A percentile compares a stretch with the other conserved stretches of the same genome.
phyloP scores from a whole-genome alignment of 2,329 filamentous ascomycete genomes.

The Fusarium papillatum region DNA sequence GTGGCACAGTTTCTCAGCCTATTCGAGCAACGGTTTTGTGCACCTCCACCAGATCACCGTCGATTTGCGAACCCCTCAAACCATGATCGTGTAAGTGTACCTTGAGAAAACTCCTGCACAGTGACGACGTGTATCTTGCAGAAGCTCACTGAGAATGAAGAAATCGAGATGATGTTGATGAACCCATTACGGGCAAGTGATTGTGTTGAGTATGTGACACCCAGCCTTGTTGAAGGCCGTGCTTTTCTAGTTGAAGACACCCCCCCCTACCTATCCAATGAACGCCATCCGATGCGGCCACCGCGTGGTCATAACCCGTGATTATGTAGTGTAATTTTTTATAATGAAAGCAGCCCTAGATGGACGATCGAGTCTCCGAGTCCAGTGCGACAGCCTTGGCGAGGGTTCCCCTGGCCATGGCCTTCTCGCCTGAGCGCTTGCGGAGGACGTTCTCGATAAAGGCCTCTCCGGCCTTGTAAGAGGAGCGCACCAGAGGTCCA shows the following conservation, averaged over 20 bases:
- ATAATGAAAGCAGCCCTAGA: conserved; percentile 31
- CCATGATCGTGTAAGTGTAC: conserved; percentile 12
- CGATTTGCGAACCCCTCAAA: background rate
- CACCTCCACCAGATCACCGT: conserved; percentile 5
- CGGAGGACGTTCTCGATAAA: conserved; percentile 99
- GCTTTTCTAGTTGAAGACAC: conserved; percentile 46
- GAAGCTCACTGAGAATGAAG: background rate
- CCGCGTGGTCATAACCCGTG: conserved; percentile 38
- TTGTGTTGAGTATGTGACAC: conserved; percentile 30
- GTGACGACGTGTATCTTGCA: background rate
- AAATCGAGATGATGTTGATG: conserved; percentile 10
- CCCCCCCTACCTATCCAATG: conserved; percentile 26
- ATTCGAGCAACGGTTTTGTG: conserved; percentile 12
- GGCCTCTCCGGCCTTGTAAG: conserved; percentile 97
- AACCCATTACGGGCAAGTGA: conserved; percentile 19
- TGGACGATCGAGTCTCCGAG: conserved; percentile 38
- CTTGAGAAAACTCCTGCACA: conserved; percentile 7
- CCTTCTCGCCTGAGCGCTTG: conserved; percentile 74
- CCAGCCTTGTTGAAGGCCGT: conserved; percentile 46
- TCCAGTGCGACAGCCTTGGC: conserved; percentile 57
- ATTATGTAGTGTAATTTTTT: conserved; percentile 36
- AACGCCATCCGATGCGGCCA: conserved; percentile 45
- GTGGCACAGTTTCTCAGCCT: conserved; percentile 21
- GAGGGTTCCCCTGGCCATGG: conserved; percentile 49
- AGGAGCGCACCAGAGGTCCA: conserved; percentile 92